Percentiles rank a stretch among this genome's conserved stretches.
Conservation (phyloP, 2,329 filamentous ascomycete species). For the Monilinia polystroma region DNA sequence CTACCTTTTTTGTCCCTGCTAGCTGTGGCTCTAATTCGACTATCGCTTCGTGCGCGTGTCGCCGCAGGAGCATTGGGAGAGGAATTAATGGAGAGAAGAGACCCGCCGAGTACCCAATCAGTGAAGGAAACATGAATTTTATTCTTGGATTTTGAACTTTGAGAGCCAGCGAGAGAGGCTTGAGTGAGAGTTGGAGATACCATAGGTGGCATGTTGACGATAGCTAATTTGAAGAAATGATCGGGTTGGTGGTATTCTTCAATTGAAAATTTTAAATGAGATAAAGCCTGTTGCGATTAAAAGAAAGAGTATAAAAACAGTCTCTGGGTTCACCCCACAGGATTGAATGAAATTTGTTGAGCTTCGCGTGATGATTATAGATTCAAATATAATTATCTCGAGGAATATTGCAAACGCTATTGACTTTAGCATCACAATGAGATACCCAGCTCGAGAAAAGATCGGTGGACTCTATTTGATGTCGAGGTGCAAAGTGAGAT, state of each 20-base stretch:
- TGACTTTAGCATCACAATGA: not conserved
- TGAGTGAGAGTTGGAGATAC: constrained; percentile 13
- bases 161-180: constrained; percentile 7
- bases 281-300: not conserved
- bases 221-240: not conserved
- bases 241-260: not conserved
- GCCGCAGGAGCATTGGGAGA: not conserved
- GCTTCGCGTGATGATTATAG: not conserved
- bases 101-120: constrained; percentile 38
- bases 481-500: not conserved
- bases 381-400: not conserved
- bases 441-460: too few species aligned
- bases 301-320: not conserved
- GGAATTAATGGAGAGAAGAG: constrained; percentile 28
- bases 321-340: not conserved
- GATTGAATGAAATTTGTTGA: not conserved
- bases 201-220: not conserved
- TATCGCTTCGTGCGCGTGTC: constrained; percentile 5
- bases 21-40: constrained; percentile 14
- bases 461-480: not conserved
- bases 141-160: constrained; percentile 7
- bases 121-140: constrained; percentile 36
- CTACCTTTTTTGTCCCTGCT: constrained; percentile 16
- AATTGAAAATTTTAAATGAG: not conserved
- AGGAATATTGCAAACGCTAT: constrained; percentile 5